Base-by-base conservation (phyloP, 768 basidiomycete genomes). In the Leccinum obscurum region DNA sequence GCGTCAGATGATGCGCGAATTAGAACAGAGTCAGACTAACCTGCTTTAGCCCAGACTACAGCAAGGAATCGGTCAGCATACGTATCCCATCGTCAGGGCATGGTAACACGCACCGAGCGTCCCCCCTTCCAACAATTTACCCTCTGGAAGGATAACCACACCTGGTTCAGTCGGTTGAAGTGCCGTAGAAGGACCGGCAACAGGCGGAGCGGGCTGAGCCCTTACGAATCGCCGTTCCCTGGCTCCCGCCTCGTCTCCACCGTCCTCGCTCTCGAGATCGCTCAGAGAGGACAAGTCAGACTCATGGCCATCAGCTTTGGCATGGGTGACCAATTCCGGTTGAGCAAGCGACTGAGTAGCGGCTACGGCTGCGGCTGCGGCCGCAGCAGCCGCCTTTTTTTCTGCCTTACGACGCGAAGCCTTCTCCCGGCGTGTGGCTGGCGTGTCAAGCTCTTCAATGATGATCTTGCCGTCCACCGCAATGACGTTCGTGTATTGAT, bases 41-140 rank as follows among this genome's bases (percentile, higher is more conserved):
- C 78, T 57, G 83, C 77, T 80, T 93, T 94, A 0, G 89, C 92
- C 93, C 93, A 95, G 1, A 95, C 93, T 92, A 20, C 17, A 24
- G 10, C 57, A 1, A 39, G 41, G 24, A n/a, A 55, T 50, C 0
- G 50, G 34, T 64, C 14, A 64, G 52, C 7, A 17, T 20, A 49
- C 14, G n/a, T 6, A 26, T 30, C 11, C 11, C 11, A 34, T 6
- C 15, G 32, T n/a, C 15, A 37, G 39, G 32, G 49, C 24, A 32
- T 41, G 28, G 7, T 10, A 22, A 26, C 60, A 76, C 79, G 41
- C 64, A 92, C 89, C 89, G 26, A 90, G 79, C 6, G 87, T 90
- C 15, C 89, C 88, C 22, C 77, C 76, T 59, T 82, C 80, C 11
- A 85, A 57, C 14, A 58, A 64, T 56, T 76, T 72, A 4, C 74